phyloP scores from a whole-genome alignment of 495 filamentous ascomycete genomes.

The Penicillium crystallinum region DNA sequence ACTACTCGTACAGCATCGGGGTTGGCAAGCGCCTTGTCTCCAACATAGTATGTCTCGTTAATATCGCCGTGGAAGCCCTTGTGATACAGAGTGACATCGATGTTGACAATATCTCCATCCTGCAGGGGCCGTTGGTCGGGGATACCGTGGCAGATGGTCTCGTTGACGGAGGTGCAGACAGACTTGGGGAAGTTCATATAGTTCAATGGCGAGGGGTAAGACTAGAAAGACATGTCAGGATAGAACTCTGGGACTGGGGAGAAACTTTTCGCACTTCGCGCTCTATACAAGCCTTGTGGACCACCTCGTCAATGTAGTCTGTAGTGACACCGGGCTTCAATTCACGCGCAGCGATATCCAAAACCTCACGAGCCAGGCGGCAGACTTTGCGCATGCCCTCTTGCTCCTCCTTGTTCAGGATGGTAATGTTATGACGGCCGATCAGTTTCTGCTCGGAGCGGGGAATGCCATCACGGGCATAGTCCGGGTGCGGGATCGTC shows the following conservation, averaged over 20 bases:
- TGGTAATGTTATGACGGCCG: slow-evolving; percentile 69
- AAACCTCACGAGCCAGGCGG: slow-evolving; percentile 78
- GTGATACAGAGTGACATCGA: slow-evolving; percentile 85
- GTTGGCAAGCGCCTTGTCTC: slow-evolving; percentile 67
- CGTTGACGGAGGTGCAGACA: slow-evolving; percentile 91
- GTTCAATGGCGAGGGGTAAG: slow-evolving; percentile 94
- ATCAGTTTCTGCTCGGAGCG: slow-evolving; percentile 69
- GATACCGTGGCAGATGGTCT: slow-evolving; percentile 94
- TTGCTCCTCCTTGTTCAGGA: slow-evolving; percentile 73
- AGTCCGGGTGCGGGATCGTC: slow-evolving; percentile 79
- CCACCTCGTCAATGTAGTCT: slow-evolving; percentile 92
- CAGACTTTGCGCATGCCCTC: slow-evolving; percentile 93
- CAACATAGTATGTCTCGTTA: slow-evolving; percentile 91
- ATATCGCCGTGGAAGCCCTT: slow-evolving; percentile 83
- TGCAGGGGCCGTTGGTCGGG: slow-evolving; percentile 72
- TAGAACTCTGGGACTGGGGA: slow-evolving; percentile 5
- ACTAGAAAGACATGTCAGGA: slow-evolving; percentile 48
- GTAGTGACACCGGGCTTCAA: slow-evolving; percentile 86
- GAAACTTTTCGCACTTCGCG: slow-evolving; percentile 62
- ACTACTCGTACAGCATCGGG: slow-evolving; percentile 79
- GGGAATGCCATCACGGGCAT: slow-evolving; percentile 76
- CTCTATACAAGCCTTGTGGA: slow-evolving; percentile 93
- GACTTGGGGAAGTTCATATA: slow-evolving; percentile 98
- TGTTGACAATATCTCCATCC: slow-evolving; percentile 85
- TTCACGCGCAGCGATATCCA: slow-evolving; percentile 84